Evolutionary conservation across 108 stramenopile species (phyloP), one percentile per base, ranked within the genome.

Genomic region (Chaetoceros tenuissimus): DNA sequence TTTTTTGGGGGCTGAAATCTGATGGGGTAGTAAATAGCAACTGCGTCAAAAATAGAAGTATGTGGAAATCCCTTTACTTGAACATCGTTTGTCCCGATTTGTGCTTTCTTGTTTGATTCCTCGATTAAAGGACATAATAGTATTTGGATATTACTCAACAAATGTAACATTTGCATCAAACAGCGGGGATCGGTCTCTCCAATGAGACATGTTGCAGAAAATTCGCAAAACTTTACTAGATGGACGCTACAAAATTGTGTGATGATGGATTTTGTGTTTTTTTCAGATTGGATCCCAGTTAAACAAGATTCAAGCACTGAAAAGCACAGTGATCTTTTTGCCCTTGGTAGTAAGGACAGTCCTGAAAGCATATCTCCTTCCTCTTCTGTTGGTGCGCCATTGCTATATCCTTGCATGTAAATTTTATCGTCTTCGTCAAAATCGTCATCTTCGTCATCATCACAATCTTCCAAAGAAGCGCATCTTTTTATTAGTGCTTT

Each of bases 161-260:
- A 53, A 10, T 64, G 50, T 20, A 92, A 68, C 18, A 92, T 56
- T 53, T 92, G 91, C 64, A 78, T 51, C 3, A 92, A 57, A 58
- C 91, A 92, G 23, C 91, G 82, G 29, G 91, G 91, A 74, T 92
- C 91, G 1, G 91, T 88, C 54, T 92, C 91, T 7, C 87, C 91
- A 29, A 80, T 76, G n/a, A 92, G 57, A 59, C 91, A 92, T n/a
- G 64, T 69, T 24, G 81, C 54, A 22, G 71, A 48, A 46, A 88
- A 79, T 16, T 57, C 62, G 2, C 70, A 72, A 59, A 85, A 91
- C 28, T 58, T 47, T 23, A 62, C 28, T 67, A 79, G 60, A 25
- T 59, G 73, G 29, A 60, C 8, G 7, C 5, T 19, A 13, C 8
- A 3, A 2, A 49, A 47, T 0, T 21, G 48, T 43, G 58, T 27